Evolutionary conservation across 2,329 filamentous ascomycete species (phyloP).

Genomic region (Claviceps capensis): DNA sequence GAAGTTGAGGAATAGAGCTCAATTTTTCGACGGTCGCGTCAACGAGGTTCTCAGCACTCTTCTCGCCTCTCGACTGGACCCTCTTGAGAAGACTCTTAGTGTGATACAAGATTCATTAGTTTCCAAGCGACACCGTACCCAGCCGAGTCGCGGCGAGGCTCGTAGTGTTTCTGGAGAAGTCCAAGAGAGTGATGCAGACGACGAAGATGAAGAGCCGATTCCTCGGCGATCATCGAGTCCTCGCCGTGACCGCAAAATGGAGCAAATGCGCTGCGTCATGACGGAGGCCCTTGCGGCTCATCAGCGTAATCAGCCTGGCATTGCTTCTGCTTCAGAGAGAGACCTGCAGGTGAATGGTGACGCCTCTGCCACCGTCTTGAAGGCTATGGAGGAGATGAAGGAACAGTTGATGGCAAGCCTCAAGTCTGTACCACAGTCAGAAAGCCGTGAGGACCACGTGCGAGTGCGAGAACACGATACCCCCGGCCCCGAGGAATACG

Average conservation of each 20-base stretch:
- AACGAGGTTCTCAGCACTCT: constrained; percentile 72
- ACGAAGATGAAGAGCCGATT: constrained; percentile 67
- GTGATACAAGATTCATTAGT: constrained; percentile 59
- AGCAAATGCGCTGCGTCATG: constrained; percentile 64
- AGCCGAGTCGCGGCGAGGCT: constrained; percentile 43
- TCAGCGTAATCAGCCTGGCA: constrained; percentile 26
- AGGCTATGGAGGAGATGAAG: constrained; percentile 53
- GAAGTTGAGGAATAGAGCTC: constrained; percentile 67
- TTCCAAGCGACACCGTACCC: constrained; percentile 38
- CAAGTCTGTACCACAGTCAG: constrained; percentile 19
- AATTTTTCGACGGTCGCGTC: constrained; percentile 85
- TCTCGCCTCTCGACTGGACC: constrained; percentile 62
- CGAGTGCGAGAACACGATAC: constrained; percentile 34
- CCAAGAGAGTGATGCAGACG: constrained; percentile 81
- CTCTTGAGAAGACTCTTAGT: constrained; percentile 66
- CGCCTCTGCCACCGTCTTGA: constrained; percentile 41
- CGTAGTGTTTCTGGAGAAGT: constrained; percentile 57
- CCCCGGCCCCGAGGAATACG: constrained; percentile 35
- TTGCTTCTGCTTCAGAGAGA: constrained; percentile 11
- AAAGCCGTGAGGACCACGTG: constrained; percentile 36
- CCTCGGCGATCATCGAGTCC: constrained; percentile 63
- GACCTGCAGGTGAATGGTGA: constrained; percentile 16
- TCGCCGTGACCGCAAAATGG: constrained; percentile 61
- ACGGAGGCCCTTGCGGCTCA: constrained; percentile 58
- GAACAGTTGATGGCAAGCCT: constrained; percentile 25